These are phyloP conservation scores for Zymoseptoria passerinii DNA, from an alignment of 2,329 filamentous ascomycete species.

Conservation along the genomic window DNA sequence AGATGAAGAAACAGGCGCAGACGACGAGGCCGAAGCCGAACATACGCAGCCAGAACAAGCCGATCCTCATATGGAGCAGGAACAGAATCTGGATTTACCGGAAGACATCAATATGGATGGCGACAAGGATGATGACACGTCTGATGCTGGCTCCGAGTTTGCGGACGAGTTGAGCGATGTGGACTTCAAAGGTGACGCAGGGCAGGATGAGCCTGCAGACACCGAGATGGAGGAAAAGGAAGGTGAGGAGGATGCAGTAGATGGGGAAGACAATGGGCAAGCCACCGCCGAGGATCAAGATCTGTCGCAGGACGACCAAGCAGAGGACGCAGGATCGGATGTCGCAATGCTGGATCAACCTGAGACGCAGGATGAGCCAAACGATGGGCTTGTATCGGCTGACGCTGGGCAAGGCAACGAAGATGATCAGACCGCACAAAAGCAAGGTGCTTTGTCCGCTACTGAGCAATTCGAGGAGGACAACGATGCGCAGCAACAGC, in stretches of 20 bases:
- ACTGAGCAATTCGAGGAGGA: slow-evolving; percentile 28
- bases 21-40: slow-evolving; percentile 53
- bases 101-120: slow-evolving; percentile 81
- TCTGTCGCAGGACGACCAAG: slow-evolving; percentile 29
- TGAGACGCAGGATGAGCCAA: slow-evolving; percentile 33
- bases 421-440: slow-evolving; percentile 29
- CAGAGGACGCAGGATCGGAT: slow-evolving; percentile 35
- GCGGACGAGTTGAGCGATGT: slow-evolving; percentile 16
- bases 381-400: slow-evolving; percentile 39
- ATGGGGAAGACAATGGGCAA: slow-evolving; percentile 18
- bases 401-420: slow-evolving; percentile 38
- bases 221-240: slow-evolving; percentile 18
- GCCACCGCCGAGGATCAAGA: slow-evolving; percentile 27
- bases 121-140: slow-evolving; percentile 48
- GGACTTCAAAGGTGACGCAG: slow-evolving; percentile 7
- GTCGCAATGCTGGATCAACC: slow-evolving; percentile 32
- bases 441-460: slow-evolving; percentile 32
- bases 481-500: slow-evolving; percentile 15
- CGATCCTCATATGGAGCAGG: slow-evolving; percentile 71
- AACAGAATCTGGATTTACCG: slow-evolving; percentile 72
- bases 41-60: slow-evolving; percentile 59
- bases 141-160: slow-evolving; percentile 30
- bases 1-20: slow-evolving; percentile 24
- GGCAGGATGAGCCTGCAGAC: slow-evolving; percentile 13
- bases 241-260: slow-evolving; percentile 8